Evolutionary conservation across 805 yeast species (phyloP), one percentile per base, ranked within the genome.

Genomic region (Komagataella phaffii): DNA sequence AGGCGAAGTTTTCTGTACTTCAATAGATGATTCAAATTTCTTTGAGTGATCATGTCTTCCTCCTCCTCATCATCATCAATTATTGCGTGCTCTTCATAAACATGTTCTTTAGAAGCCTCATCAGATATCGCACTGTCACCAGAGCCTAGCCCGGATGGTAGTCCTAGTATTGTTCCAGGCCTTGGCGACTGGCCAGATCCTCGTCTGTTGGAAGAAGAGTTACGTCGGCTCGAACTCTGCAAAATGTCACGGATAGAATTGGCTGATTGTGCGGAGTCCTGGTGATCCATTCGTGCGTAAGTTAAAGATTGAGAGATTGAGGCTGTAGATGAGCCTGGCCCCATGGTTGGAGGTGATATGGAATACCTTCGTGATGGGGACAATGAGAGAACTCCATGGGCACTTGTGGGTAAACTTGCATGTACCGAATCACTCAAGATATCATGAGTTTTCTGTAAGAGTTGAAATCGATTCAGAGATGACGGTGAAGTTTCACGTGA

Each of bases 41-140:
- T n/a, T 12, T 21, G 48, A 17, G 45, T 51, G 12, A 30, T 51
- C 3, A 50, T 52, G n/a, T 50, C 59, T 4, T 66, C 63, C 0
- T 56, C 59, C 10, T 59, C 64, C 10, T 59, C 67, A 24, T 65
- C 68, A 47, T 63, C 69, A 17, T 65, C 64, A 24, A 62, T 67
- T 44, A 63, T 61, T 12, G 64, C 68, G 18, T 61, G 59, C 46
- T 62, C 67, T 46, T 62, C 21, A 14, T n/a, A 21, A 18, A 21
- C 23, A 10, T 24, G 21, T 7, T 7, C 47, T 18, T 45, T 45
- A 30, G 40, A 5, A 8, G 40, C 14, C 6, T 14, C 40, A 30
- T 30, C 40, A 14, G 40, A 30, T 30, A 30, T 14, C 6, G n/a
- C 40, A 30, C 40, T 30, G 12, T 30, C 40, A 30, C 40, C 14